Evolutionary conservation across 768 basidiomycete species (phyloP).

Genomic region (Scleroderma citrinum): DNA sequence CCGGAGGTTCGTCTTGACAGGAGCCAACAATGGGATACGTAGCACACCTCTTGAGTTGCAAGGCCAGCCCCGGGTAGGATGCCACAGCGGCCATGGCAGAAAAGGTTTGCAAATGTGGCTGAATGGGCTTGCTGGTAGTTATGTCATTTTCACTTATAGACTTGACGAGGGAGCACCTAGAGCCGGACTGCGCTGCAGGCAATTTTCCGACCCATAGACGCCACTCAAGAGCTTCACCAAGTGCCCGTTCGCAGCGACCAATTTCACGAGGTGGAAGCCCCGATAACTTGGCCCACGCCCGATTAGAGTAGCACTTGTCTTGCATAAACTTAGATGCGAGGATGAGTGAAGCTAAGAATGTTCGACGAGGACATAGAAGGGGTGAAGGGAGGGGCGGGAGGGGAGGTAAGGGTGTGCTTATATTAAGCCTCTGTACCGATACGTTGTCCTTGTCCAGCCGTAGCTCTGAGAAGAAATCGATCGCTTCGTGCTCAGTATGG

Average conservation of each 20-base stretch:
- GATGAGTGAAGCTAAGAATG: slow-evolving; percentile 85
- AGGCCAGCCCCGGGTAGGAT: slow-evolving; percentile 3
- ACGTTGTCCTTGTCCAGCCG: slow-evolving; percentile 8
- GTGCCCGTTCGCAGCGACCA: slow-evolving; percentile 79
- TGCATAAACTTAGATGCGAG: slow-evolving; percentile 90
- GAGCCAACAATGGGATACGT: slow-evolving; percentile 38
- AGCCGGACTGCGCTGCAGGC: slow-evolving; percentile 29
- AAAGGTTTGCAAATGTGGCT: not conserved
- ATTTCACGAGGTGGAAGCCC: slow-evolving; percentile 84
- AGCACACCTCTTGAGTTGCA: slow-evolving; percentile 34
- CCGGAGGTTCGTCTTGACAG: slow-evolving; percentile 10
- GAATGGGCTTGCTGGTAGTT: slow-evolving; percentile 1
- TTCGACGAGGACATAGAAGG: slow-evolving; percentile 80
- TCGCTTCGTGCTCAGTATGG: slow-evolving; percentile 19
- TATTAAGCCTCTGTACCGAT: slow-evolving; percentile 8
- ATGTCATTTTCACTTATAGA: slow-evolving; percentile 46
- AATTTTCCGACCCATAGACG: slow-evolving; percentile 89
- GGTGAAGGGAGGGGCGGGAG: slow-evolving; percentile 61
- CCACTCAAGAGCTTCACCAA: slow-evolving; percentile 84
- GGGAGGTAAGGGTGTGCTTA: slow-evolving; percentile 23
- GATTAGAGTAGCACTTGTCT: slow-evolving; percentile 90
- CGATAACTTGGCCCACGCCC: slow-evolving; percentile 92
- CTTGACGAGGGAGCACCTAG: slow-evolving; percentile 38
- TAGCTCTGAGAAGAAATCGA: slow-evolving; percentile 12
- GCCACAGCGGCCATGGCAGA: slow-evolving; percentile 4